phyloP scores from a whole-genome alignment of 805 yeast genomes.

The Ascoidea tarda region DNA sequence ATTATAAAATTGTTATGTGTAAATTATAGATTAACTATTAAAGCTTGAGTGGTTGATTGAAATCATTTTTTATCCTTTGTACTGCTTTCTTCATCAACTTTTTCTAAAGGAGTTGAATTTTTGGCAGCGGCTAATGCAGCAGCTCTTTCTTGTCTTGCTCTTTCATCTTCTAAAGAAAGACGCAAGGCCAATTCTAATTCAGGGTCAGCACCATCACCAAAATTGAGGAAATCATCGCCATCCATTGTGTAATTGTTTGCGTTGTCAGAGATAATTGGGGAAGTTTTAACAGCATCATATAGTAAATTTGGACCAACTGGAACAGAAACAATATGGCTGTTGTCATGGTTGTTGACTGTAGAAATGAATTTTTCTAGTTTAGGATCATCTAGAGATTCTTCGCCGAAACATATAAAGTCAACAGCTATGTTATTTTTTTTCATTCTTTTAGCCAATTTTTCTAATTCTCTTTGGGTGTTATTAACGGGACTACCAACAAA shows the following conservation, averaged over 20 bases:
- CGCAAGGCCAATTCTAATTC: conserved; percentile 93
- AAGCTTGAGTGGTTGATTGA: too few relatives aligned
- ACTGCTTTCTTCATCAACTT: conserved; percentile 15
- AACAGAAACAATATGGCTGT: conserved; percentile 70
- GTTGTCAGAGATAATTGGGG: conserved; percentile 51
- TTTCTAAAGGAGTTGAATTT: conserved; percentile 16
- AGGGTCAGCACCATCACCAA: conserved; percentile 59
- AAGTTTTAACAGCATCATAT: conserved; percentile 66
- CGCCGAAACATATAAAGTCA: conserved; percentile 88
- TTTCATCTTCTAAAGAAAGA: conserved; percentile 89
- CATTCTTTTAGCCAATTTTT: conserved; percentile 78
- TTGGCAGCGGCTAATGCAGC: conserved; percentile 10
- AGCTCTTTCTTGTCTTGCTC: conserved; percentile 73
- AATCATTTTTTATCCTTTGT: conserved; percentile 10
- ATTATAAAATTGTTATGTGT: too few relatives aligned
- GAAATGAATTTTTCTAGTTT: conserved; percentile 70
- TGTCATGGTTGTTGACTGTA: conserved; percentile 60
- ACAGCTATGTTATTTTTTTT: conserved; percentile 87
- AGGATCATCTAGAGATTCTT: conserved; percentile 60
- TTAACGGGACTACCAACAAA: conserved; percentile 81
- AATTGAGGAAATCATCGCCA: conserved; percentile 20
- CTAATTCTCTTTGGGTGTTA: conserved; percentile 57
- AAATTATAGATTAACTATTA: too few relatives aligned
- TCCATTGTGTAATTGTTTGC: conserved; percentile 29
- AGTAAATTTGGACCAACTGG: conserved; percentile 81